Base-by-base conservation (phyloP, 768 basidiomycete genomes). In the Suillus brevipes region DNA sequence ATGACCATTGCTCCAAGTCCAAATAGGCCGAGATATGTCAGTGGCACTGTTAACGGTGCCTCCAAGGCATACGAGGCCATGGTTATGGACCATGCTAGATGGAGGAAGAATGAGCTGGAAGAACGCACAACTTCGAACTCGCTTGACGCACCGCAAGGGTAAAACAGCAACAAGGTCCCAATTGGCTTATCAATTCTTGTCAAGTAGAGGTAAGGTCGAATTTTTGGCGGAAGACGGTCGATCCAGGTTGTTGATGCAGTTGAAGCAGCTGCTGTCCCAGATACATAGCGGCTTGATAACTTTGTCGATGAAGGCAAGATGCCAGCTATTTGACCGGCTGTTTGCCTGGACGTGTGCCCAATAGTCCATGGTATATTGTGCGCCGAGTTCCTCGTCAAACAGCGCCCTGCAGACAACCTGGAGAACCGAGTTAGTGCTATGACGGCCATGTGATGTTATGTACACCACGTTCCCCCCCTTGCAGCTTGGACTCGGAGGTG, bases 161-260 rank as follows among this genome's bases (percentile, higher is more conserved):
- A 96, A 74, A 91, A 97, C 18, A 99, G 82, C 16, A 99, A 77
- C 53, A 95, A 79, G 0, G 94, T 94, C 38, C 97, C 97, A 65
- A 97, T 98, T 20, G 97, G 97, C 74, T 98, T 99, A 81, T 99
- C 96, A 45, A 97, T 83, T 63, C 97, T 86, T 53, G 90, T 91
- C 31, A 99, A 81, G 72, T 91, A 88, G 4, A 95, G 71, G 75
- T 99, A 99, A 6, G 97, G 96, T 57, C 80, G 84, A 38, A 85
- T 67, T 75, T 78, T 80, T 6, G 75, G 69, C 18, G 91, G 91
- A 40, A 91, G 74, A 60, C 79, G 81, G 69, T 90, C 89, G 31
- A 91, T 82, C 91, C 91, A 94, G 78, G 88, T 78, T 55, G 69
- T 66, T 20, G 77, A 67, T 10, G 71, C 69, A 23, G 65, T 64